phyloP scores from a whole-genome alignment of 2,329 filamentous ascomycete genomes.

The Penicillium janthinellum region DNA sequence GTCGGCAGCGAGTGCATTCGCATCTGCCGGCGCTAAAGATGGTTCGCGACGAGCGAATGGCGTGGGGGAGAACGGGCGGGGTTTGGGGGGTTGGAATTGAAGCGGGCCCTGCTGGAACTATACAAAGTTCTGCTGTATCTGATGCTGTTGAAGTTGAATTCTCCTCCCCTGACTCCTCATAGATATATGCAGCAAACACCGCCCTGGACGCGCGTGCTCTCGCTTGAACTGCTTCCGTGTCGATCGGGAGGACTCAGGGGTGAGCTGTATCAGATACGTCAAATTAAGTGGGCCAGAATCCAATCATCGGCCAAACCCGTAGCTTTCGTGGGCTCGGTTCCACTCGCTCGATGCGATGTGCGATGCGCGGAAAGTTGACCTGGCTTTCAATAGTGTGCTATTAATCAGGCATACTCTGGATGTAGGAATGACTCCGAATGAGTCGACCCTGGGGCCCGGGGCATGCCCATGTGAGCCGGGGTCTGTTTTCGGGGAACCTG shows the following conservation, averaged over 20 bases:
- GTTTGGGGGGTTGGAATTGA: not conserved
- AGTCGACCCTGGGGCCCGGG: too few relatives aligned
- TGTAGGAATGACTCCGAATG: not conserved
- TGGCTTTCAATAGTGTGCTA: not conserved
- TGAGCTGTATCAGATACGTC: slow-evolving; percentile 12
- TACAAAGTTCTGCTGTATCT: not conserved
- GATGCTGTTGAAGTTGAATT: not conserved
- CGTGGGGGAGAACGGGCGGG: not conserved
- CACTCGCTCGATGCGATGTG: not conserved
- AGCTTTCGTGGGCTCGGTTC: not conserved
- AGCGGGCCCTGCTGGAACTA: not conserved
- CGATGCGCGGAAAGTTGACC: not conserved
- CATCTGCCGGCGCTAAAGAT: not conserved
- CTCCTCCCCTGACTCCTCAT: not conserved
- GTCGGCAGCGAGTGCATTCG: slow-evolving; percentile 22
- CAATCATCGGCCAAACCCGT: not conserved
- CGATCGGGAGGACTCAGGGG: slow-evolving; percentile 10
- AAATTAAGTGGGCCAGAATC: slow-evolving; percentile 16
- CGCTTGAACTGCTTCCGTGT: slow-evolving; percentile 16
- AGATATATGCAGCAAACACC: slow-evolving; percentile 9
- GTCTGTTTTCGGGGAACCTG: slow-evolving; percentile 8
- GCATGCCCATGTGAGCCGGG: not conserved
- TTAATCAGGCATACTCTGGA: not conserved
- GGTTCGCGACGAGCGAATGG: not conserved
- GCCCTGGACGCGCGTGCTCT: not conserved